Conservation (phyloP, 345 rosid genomes). For the Brassica incana region DNA sequence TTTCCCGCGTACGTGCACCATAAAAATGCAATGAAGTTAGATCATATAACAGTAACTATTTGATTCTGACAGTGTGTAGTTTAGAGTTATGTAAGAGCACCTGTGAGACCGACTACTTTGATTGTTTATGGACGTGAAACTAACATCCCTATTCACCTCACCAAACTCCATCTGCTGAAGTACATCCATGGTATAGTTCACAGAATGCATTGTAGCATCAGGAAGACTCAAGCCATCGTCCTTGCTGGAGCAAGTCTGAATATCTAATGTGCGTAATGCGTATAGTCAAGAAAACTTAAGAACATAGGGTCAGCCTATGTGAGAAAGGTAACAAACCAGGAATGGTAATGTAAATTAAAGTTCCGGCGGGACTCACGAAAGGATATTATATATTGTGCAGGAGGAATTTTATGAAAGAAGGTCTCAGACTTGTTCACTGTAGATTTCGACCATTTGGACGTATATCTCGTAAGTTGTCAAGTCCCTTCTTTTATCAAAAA, state of each 20-base stretch:
- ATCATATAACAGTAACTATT: neutral
- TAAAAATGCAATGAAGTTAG: constrained; percentile 37
- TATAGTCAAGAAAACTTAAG: neutral
- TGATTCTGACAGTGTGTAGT: neutral
- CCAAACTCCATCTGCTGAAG: constrained; percentile 76
- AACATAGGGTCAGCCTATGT: neutral
- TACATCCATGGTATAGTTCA: constrained; percentile 70
- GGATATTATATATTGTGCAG: constrained; percentile 52
- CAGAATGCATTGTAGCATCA: constrained; percentile 77
- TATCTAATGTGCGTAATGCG: too few species aligned
- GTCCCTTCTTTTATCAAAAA: constrained; percentile 66
- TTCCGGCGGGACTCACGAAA: constrained; percentile 39
- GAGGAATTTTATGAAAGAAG: constrained; percentile 73
- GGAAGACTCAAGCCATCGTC: constrained; percentile 67
- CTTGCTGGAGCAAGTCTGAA: too few species aligned
- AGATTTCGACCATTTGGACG: constrained; percentile 95
- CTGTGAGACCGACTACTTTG: constrained; percentile 91
- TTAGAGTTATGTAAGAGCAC: constrained; percentile 43
- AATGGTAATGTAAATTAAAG: neutral
- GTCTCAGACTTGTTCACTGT: constrained; percentile 93
- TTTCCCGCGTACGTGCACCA: constrained; percentile 78
- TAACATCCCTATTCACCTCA: constrained; percentile 71
- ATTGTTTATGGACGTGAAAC: constrained; percentile 75
- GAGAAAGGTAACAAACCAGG: constrained; percentile 5
- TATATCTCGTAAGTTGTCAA: constrained; percentile 56